A percentile compares a stretch with the other conserved stretches of the same genome.
Evolutionary conservation across 345 rosid genomes (phyloP).

Genomic region (Toxicodendron radicans): DNA sequence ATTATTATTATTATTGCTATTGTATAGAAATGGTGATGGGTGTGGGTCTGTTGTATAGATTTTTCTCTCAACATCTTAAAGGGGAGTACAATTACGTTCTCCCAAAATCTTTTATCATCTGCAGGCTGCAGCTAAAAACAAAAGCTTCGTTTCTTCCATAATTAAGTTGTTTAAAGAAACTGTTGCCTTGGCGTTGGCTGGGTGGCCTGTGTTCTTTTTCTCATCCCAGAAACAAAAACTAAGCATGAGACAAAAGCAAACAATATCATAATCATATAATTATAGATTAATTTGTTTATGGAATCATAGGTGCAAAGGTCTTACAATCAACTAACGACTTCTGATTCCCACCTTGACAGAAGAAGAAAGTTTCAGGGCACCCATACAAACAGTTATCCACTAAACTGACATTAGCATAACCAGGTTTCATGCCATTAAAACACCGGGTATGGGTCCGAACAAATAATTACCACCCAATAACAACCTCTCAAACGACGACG

Average conservation of each 20-base stretch:
- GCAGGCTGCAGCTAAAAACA: too few species aligned
- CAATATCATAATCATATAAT: not conserved
- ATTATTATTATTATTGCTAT: not conserved
- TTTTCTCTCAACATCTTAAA: too few species aligned
- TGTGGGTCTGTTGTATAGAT: constrained; percentile 36
- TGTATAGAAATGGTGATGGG: not conserved
- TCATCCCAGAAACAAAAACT: not conserved
- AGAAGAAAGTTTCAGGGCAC: constrained; percentile 35
- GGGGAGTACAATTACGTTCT: too few species aligned
- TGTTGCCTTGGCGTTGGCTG: not conserved
- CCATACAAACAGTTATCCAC: constrained; percentile 43
- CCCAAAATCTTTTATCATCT: too few species aligned
- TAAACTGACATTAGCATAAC: constrained; percentile 39
- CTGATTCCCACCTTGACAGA: constrained; percentile 43
- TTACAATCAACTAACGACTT: constrained; percentile 42
- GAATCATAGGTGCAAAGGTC: constrained; percentile 27
- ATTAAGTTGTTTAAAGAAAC: not conserved
- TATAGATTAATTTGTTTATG: not conserved
- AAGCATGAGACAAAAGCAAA: not conserved
- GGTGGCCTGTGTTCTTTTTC: too few species aligned
- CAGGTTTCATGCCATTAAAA: constrained; percentile 34
- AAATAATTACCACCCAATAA: constrained; percentile 43
- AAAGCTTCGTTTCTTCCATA: too few species aligned
- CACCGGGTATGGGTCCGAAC: constrained; percentile 40
- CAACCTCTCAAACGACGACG: constrained; percentile 38